Evolutionary conservation across 208 protist species (phyloP).

Genomic region (Porcisia hertigi): DNA sequence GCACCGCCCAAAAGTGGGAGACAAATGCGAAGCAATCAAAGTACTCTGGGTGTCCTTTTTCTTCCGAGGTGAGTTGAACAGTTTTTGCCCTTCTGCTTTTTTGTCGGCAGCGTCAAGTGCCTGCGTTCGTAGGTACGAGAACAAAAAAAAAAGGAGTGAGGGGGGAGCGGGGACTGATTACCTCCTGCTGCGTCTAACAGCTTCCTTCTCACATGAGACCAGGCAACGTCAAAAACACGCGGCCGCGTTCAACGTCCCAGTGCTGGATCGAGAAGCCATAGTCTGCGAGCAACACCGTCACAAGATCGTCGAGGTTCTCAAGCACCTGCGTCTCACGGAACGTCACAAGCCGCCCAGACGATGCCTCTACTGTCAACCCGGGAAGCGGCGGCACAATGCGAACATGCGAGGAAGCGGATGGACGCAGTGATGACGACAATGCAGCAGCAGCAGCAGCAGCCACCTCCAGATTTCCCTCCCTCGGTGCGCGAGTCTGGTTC

Average conservation of each 20-base stretch:
- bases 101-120: neutral
- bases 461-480: neutral
- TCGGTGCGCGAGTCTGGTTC: neutral
- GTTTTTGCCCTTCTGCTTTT: neutral
- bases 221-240: constrained; percentile 50
- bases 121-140: neutral
- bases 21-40: neutral
- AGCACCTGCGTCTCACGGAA: constrained; percentile 41
- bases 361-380: constrained; percentile 31
- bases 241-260: constrained; percentile 56
- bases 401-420: neutral
- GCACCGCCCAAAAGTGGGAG: neutral
- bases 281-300: constrained; percentile 53
- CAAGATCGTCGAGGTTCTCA: constrained; percentile 56
- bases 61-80: no score
- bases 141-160: neutral
- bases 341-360: constrained; percentile 18
- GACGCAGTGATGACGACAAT: neutral
- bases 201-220: constrained; percentile 1
- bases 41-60: neutral
- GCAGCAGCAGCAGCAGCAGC: neutral
- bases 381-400: constrained; percentile 53
- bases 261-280: constrained; percentile 75
- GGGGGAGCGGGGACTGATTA: neutral
- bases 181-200: neutral